A percentile compares a stretch with the other conserved stretches of the same genome.
Evolutionary conservation across 2,329 filamentous ascomycete genomes (phyloP).

Genomic region (Amphichorda felina): DNA sequence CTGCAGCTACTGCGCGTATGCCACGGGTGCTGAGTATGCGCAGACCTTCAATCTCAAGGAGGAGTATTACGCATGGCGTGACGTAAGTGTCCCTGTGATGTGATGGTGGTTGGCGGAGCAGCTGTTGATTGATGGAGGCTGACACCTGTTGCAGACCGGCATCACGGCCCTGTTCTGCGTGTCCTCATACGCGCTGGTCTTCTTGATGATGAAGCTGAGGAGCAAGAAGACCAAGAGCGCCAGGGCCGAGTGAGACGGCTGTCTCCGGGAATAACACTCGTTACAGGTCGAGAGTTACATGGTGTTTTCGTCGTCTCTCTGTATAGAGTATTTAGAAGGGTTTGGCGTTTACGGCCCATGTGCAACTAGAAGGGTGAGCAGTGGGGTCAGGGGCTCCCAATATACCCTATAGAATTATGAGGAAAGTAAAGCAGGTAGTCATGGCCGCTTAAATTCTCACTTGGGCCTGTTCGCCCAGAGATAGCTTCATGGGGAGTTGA

Average conservation of each 20-base stretch:
- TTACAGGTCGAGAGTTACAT: too few relatives aligned
- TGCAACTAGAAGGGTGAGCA: too few relatives aligned
- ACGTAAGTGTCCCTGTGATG: slow-evolving; percentile 24
- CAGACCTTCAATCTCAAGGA: slow-evolving; percentile 39
- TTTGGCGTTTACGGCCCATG: too few relatives aligned
- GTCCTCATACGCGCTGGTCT: slow-evolving; percentile 31
- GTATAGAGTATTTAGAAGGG: too few relatives aligned
- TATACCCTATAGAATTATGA: too few relatives aligned
- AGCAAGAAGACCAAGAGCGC: slow-evolving; percentile 26
- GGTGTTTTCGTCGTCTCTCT: too few relatives aligned
- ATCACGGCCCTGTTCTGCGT: slow-evolving; percentile 41
- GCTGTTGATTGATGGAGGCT: too few relatives aligned
- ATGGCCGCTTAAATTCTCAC: too few relatives aligned
- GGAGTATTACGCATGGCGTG: slow-evolving; percentile 49
- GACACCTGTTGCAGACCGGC: slow-evolving; percentile 15
- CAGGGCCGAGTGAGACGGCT: slow-evolving; percentile 1
- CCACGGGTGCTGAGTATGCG: slow-evolving; percentile 42
- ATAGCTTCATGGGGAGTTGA: too few relatives aligned
- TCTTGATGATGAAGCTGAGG: slow-evolving; percentile 24
- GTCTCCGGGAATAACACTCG: not conserved
- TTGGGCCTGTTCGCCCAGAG: too few relatives aligned
- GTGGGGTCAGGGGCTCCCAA: too few relatives aligned
- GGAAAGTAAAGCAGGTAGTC: too few relatives aligned
- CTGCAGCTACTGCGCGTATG: slow-evolving; percentile 48
- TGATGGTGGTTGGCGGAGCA: slow-evolving; percentile 15